Evolutionary conservation across 1,139 yeast species (phyloP), one percentile per base, ranked within the genome.

Genomic region (Schwanniomyces etchellsii): DNA sequence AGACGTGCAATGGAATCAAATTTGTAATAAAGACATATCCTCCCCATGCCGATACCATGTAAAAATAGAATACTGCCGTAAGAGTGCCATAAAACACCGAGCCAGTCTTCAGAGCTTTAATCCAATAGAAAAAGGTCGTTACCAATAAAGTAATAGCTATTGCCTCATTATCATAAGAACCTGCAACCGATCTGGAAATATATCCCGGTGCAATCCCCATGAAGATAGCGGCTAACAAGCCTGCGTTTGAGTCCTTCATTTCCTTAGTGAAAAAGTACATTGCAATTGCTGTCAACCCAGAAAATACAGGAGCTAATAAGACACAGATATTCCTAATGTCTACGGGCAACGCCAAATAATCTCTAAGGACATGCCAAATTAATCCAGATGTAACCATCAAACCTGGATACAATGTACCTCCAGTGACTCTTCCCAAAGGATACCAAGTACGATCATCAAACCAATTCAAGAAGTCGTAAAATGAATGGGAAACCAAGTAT

Each of bases 31-130:
- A 93, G 30, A 91, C 99, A 54, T 93, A 93, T 14, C 99, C 99
- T 68, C 98, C 98, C 99, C 99, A 93, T n/a, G 99, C 98, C 32
- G 95, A 81, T 31, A 93, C 99, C 99, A 93, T 93, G 70, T 93
- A 93, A 59, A 93, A 93, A 65, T 93, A 93, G 48, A 81, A 82
- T 28, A 86, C 57, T 2, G 98, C 95, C 21, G 97, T 79, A 46
- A 82, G 62, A 4, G 93, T 72, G 13, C 89, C 94, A 68, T 81
- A 85, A 44, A 84, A 71, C 12, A 88, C 81, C 3, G 96, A 84
- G 20, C 99, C 99, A 29, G 82, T 64, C 58, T 89, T 91, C 61
- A 86, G 74, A 11, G 96, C 81, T 60, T 86, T 88, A 60, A 91
- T 83, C 99, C 99, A 93, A 41, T 86, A 74, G 68, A 79, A 89